Evolutionary conservation across 345 rosid genomes (phyloP), one percentile per base, ranked within the genome.

Genomic region (Rhizophora mangle): DNA sequence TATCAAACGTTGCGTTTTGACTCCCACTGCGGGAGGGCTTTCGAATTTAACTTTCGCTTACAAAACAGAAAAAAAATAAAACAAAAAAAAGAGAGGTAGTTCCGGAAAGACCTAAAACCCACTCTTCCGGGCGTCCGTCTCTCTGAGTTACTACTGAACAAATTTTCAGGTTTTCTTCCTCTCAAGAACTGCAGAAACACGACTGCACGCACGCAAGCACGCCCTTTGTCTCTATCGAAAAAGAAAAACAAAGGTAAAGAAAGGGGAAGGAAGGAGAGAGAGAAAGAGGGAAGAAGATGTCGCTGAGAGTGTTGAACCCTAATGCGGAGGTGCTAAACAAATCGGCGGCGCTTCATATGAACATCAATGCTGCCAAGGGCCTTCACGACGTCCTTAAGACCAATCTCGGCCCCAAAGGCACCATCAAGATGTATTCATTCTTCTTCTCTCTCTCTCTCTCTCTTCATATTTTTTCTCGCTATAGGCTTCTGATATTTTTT

Each of bases 271-370:
- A 70, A 91, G 22, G 22, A 64, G 24, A 64, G 22, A 26, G 22
- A 8, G 47, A 7, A 30, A 30, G 59, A 26, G 59, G 20, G 36
- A 13, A 9, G 4, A 59, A 75, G 64, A 95, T 95, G 99, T 88
- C 99, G 73, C 77, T 95, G 60, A 88, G 96, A 60, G 86, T 90
- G 9, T 72, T 92, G 84, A 95, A 95, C 79, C 98, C 98, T 62
- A 95, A 95, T 74, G 99, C 99, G 0, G 99, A 95, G 73, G 96
- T 92, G 60, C 92, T 95, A 51, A 92, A 95, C 92, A 95, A 95
- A 85, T 90, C 98, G 62, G 94, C 96, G 67, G 98, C 98, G 67
- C 91, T 95, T 57, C 99, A 95, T 76, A 95, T 95, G 98, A 95
- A 88, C 83, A 95, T 95, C 75, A 92, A 90, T 82, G 96, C 98